A percentile compares a stretch with the other conserved stretches of the same genome.
Conservation (phyloP, 495 filamentous ascomycete species). For the Hypoxylon crocopeplum region DNA sequence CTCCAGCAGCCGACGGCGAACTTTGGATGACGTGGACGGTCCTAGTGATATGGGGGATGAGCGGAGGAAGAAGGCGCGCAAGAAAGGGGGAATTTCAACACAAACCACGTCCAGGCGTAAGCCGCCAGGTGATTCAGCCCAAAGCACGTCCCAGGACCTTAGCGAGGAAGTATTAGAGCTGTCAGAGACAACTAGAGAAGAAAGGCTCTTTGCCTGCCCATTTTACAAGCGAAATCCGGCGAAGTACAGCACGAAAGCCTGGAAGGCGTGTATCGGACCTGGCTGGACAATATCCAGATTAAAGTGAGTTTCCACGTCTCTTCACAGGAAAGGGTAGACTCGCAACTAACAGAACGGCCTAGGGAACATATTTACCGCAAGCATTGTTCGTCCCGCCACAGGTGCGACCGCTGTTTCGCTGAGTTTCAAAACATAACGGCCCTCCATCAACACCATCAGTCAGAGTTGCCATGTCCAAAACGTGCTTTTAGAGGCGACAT, state of each 20-base stretch:
- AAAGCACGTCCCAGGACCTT: not conserved
- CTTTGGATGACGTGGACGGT: not conserved
- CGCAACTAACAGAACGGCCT: not conserved
- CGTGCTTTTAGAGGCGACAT: constrained; percentile 1
- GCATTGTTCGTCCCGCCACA: constrained; percentile 2
- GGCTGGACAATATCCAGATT: constrained; percentile 25
- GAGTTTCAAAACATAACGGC: constrained; percentile 13
- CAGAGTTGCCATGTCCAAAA: constrained; percentile 16
- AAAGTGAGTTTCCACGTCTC: constrained; percentile 12
- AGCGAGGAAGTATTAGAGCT: not conserved
- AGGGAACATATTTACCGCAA: constrained; percentile 37
- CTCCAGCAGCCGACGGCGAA: not conserved
- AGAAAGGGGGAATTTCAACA: not conserved
- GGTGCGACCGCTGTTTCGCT: constrained; percentile 21
- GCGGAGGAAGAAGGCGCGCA: constrained; percentile 15
- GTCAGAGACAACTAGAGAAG: not conserved
- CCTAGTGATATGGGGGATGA: not conserved
- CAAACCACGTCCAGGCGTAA: not conserved
- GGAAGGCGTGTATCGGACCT: constrained; percentile 26
- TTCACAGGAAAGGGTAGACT: not conserved
- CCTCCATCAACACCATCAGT: constrained; percentile 15
- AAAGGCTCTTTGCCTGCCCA: constrained; percentile 28
- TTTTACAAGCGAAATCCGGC: constrained; percentile 29
- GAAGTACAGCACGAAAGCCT: constrained; percentile 25
- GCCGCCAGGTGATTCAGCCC: not conserved